phyloP scores from a whole-genome alignment of 352 stramenopile species.

The Pythium utonaiense region DNA sequence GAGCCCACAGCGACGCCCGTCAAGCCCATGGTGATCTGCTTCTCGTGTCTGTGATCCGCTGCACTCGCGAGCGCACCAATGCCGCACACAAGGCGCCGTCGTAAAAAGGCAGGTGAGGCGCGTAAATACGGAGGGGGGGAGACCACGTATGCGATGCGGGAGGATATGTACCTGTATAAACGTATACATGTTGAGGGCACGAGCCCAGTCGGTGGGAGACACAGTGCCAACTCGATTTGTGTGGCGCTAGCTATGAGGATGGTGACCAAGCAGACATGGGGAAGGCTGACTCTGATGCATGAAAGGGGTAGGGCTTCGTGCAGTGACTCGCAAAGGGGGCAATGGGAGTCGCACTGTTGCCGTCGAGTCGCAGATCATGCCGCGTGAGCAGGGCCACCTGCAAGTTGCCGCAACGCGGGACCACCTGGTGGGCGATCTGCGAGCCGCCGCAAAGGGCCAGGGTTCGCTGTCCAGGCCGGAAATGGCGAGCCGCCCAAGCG shows the following conservation, averaged over 20 bases:
- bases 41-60: conserved; percentile 13
- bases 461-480: no score
- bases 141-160: no score
- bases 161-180: neutral
- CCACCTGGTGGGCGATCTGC: neutral
- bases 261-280: neutral
- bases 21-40: conserved; percentile 52
- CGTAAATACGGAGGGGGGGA: conserved; percentile 10
- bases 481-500: neutral
- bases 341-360: no score
- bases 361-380: no score
- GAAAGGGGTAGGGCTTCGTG: neutral
- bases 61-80: conserved; percentile 5
- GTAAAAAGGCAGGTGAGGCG: no score
- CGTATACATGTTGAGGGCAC: neutral
- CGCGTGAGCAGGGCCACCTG: neutral
- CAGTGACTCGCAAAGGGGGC: no score
- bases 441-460: neutral
- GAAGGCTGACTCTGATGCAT: neutral
- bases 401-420: neutral
- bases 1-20: conserved; percentile 62
- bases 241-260: neutral
- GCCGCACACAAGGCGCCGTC: neutral
- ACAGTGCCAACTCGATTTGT: neutral
- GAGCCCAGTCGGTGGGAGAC: neutral